A percentile compares a stretch with the other conserved stretches of the same genome.
Conservation (phyloP, 192 early-diverging fungal species). For the Backusella morwellensis region DNA sequence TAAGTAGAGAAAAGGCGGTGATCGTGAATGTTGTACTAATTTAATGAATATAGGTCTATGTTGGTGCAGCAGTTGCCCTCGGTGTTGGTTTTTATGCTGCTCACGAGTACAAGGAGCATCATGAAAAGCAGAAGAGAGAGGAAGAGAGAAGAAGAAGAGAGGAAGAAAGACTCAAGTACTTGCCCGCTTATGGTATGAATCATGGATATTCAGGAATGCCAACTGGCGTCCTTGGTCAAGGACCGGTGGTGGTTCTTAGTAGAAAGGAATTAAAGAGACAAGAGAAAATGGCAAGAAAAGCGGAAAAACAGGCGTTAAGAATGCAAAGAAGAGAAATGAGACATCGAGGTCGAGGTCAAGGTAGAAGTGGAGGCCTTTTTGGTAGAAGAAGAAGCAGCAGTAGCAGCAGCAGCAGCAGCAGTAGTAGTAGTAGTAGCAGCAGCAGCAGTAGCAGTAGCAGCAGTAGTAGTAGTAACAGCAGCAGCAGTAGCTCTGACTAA, state of each 20-base stretch:
- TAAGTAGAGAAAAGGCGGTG: slow-evolving; percentile 1
- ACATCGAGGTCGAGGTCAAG: background rate
- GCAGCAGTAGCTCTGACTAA: background rate
- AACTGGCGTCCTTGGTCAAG: background rate
- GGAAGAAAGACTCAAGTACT: background rate
- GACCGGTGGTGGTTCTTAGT: background rate
- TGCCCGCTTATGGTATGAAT: background rate
- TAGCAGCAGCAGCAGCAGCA: background rate
- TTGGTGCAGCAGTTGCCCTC: slow-evolving; percentile 34
- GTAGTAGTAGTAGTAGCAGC: background rate
- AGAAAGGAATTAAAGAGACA: background rate
- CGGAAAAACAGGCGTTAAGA: background rate
- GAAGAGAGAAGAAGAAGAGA: slow-evolving; percentile 11
- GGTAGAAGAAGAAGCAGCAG: background rate
- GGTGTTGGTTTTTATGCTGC: slow-evolving; percentile 29
- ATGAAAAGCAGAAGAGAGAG: slow-evolving; percentile 19
- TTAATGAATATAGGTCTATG: slow-evolving; percentile 20
- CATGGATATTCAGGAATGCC: background rate
- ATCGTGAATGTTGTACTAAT: background rate
- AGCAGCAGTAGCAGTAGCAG: background rate
- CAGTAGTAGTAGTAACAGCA: background rate
- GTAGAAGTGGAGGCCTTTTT: background rate
- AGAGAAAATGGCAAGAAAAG: background rate
- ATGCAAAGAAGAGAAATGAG: background rate
- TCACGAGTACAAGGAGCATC: slow-evolving; percentile 33